phyloP scores from a whole-genome alignment of 306 rosid genomes.

The Gynostemma pentaphyllum region DNA sequence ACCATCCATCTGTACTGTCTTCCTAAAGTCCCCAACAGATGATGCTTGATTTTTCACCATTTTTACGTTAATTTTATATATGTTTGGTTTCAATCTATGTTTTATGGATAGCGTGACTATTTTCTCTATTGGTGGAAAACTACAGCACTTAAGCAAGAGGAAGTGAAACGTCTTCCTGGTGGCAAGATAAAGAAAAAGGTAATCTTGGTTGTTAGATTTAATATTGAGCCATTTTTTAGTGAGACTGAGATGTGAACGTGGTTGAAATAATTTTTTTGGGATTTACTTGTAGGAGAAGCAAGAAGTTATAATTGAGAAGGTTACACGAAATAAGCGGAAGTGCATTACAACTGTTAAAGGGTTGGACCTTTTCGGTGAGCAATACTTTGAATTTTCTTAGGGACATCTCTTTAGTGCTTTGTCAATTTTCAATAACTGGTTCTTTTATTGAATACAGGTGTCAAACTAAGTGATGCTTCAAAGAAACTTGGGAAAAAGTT shows the following conservation, averaged over 20 bases:
- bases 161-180: slow-evolving; percentile 95
- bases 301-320: slow-evolving; percentile 88
- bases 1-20: too few species aligned
- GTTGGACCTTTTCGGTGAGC: slow-evolving; percentile 86
- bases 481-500: slow-evolving; percentile 98
- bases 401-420: neutral
- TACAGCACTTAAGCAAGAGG: slow-evolving; percentile 67
- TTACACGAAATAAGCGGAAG: slow-evolving; percentile 83
- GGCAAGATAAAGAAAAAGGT: slow-evolving; percentile 98
- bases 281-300: slow-evolving; percentile 61
- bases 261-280: slow-evolving; percentile 1
- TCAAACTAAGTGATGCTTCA: slow-evolving; percentile 96
- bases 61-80: neutral
- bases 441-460: slow-evolving; percentile 37
- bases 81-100: neutral
- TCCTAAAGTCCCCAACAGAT: too few species aligned
- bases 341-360: slow-evolving; percentile 95
- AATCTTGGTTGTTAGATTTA: neutral
- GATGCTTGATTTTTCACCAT: neutral
- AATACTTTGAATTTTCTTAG: slow-evolving; percentile 4
- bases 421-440: slow-evolving; percentile 2
- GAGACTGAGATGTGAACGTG: neutral
- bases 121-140: slow-evolving; percentile 10
- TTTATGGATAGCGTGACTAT: neutral
- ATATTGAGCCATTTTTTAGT: neutral